Conservation (phyloP, 2,329 filamentous ascomycete species). For the Arthroderma sp. region DNA sequence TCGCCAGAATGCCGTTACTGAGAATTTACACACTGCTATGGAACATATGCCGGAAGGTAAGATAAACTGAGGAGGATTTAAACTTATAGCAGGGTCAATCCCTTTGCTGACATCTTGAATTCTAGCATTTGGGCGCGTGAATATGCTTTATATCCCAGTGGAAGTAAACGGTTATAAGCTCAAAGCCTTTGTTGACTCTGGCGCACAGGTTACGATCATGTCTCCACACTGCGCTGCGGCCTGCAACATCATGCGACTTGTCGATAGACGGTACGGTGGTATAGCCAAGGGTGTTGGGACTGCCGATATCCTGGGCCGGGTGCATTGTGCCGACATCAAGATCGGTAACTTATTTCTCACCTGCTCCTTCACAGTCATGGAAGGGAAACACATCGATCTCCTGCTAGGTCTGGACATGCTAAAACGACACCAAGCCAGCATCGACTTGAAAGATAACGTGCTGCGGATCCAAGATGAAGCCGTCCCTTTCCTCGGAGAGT, state of each 20-base stretch:
- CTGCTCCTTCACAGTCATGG: constrained; percentile 98
- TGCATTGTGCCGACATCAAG: constrained; percentile 89
- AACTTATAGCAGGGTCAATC: not conserved
- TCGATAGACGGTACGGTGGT: constrained; percentile 83
- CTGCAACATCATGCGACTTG: constrained; percentile 90
- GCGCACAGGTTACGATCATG: constrained; percentile 97
- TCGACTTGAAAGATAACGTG: constrained; percentile 73
- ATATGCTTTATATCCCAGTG: constrained; percentile 92
- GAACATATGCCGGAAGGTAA: constrained; percentile 93
- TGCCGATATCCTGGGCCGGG: constrained; percentile 83
- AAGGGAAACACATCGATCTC: constrained; percentile 90
- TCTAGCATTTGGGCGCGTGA: constrained; percentile 80
- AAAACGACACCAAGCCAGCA: constrained; percentile 83
- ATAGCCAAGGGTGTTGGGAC: constrained; percentile 90
- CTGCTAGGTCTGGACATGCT: constrained; percentile 93
- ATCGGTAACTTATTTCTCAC: constrained; percentile 78
- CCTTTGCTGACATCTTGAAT: not conserved
- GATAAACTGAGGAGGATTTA: constrained; percentile 15
- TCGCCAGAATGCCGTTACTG: constrained; percentile 80
- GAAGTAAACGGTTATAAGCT: constrained; percentile 86
- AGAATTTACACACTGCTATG: constrained; percentile 92
- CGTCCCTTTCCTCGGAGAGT: constrained; percentile 80
- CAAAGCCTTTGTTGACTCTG: constrained; percentile 94
- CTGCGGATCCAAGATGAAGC: constrained; percentile 80
- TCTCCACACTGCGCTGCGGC: constrained; percentile 80